Evolutionary conservation across 208 protist species (phyloP), one percentile per base, ranked within the genome.

Genomic region (Leishmania lainsoni): DNA sequence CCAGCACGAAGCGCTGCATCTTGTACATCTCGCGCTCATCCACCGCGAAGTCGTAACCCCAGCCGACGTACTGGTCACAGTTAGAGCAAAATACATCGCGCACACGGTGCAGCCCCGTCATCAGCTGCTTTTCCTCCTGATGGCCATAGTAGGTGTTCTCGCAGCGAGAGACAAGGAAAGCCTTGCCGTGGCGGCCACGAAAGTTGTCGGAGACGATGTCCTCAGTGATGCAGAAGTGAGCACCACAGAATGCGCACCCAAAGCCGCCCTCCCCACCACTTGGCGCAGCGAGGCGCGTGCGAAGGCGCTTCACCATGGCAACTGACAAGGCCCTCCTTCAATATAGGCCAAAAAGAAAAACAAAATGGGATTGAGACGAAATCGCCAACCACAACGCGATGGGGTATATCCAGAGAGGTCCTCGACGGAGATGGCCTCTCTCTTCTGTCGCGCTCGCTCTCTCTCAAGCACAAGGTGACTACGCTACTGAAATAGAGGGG

Each of bases 11-110:
- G 72, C 93, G 90, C 75, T 92, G 86, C 32, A 94, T 80, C 75
- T 96, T 96, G 79, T 95, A 95, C 69, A 87, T 83, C 86, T 96
- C 91, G 70, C 93, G 92, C 69, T 95, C 91, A 42, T 90, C 88
- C 61, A 90, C 86, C 0, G 93, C 91, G 84, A 94, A 94, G 81
- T 96, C 93, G 83, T 96, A 96, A 32, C 85, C 91, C 91, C 93
- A 96, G 17, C 93, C 93, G 52, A 96, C 66, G 78, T 95, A 92
- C 42, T 87, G 80, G 78, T 96, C 93, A 58, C 93, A 96, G 75
- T 80, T 87, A 29, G 87, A 66, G 75, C 93, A 96, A 78, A 95
- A 96, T 49, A 94, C 85, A 73, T 96, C 91, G 17, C 93, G 89
- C 56, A 95, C 91, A 65, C 93, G 93, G 76, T 96, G 91, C 35